These are phyloP conservation scores for Aspergillus eucalypticola DNA, from an alignment of 2,329 filamentous ascomycete genomes.

Conservation along the genomic window DNA sequence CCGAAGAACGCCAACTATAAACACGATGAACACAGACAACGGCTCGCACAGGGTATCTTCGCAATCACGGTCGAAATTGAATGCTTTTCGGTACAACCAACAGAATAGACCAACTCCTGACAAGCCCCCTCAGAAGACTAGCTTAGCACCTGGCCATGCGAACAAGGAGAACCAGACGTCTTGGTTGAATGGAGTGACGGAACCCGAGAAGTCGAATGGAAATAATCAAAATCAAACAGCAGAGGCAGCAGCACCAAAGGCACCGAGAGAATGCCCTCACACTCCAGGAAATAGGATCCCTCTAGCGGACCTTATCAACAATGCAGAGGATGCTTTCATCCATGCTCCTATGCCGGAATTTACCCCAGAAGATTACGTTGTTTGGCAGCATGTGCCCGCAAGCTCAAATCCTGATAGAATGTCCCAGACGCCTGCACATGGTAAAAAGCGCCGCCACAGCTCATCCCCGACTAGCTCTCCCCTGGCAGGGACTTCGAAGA, in stretches of 20 bases:
- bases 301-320: slow-evolving; percentile 62
- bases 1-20: slow-evolving; percentile 20
- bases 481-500: slow-evolving; percentile 43
- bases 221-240: slow-evolving; percentile 21
- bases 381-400: slow-evolving; percentile 56
- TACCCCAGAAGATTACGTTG: slow-evolving; percentile 62
- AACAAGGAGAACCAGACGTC: slow-evolving; percentile 50
- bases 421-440: slow-evolving; percentile 50
- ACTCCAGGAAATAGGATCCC: slow-evolving; percentile 62
- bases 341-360: slow-evolving; percentile 49
- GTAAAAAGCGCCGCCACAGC: slow-evolving; percentile 69
- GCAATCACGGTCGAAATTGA: slow-evolving; percentile 56
- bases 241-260: slow-evolving; percentile 29
- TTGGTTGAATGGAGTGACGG: slow-evolving; percentile 38
- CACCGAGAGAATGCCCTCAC: slow-evolving; percentile 50
- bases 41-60: slow-evolving; percentile 47
- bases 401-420: slow-evolving; percentile 47
- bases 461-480: slow-evolving; percentile 74
- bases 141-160: slow-evolving; percentile 30
- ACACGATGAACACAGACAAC: slow-evolving; percentile 28
- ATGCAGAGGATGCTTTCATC: slow-evolving; percentile 58
- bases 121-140: slow-evolving; percentile 24
- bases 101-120: slow-evolving; percentile 26
- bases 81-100: slow-evolving; percentile 54
- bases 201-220: slow-evolving; percentile 23